These are phyloP conservation scores for Clonostachys rosea DNA, from an alignment of 2,329 filamentous ascomycete species.

Conservation along the genomic window DNA sequence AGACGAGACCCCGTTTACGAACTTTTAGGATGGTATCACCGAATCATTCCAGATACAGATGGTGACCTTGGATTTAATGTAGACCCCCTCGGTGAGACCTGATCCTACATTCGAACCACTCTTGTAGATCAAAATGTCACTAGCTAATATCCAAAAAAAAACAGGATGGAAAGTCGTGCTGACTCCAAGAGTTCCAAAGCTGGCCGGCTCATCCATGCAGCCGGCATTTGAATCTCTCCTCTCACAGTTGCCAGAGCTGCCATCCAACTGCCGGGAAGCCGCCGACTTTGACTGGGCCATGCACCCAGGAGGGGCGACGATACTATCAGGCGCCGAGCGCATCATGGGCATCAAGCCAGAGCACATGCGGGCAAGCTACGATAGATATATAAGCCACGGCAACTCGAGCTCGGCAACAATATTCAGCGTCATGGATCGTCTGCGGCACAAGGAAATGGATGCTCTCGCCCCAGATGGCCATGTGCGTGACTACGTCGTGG, in stretches of 20 bases:
- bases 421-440: slow-evolving; percentile 59
- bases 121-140: neutral
- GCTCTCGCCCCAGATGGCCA: slow-evolving; percentile 42
- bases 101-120: too few species aligned
- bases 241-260: slow-evolving; percentile 37
- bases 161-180: slow-evolving; percentile 64
- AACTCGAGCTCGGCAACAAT: slow-evolving; percentile 69
- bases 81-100: slow-evolving; percentile 48
- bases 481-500: slow-evolving; percentile 54
- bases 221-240: slow-evolving; percentile 52
- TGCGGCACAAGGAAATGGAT: slow-evolving; percentile 58
- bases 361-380: slow-evolving; percentile 66
- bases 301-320: slow-evolving; percentile 65
- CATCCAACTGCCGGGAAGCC: slow-evolving; percentile 35
- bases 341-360: slow-evolving; percentile 53
- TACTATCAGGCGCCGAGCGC: slow-evolving; percentile 58
- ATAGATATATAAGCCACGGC: slow-evolving; percentile 63
- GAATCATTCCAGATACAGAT: slow-evolving; percentile 56
- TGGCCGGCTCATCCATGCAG: slow-evolving; percentile 45
- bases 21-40: slow-evolving; percentile 61
- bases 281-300: slow-evolving; percentile 69
- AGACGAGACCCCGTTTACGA: slow-evolving; percentile 45
- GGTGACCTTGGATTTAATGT: slow-evolving; percentile 62
- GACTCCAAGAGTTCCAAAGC: slow-evolving; percentile 53
- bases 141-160: neutral